A percentile compares a stretch with the other conserved stretches of the same genome.
These are phyloP conservation scores for Elasticomyces elasticus DNA, from an alignment of 495 filamentous ascomycete genomes.

Conservation along the genomic window DNA sequence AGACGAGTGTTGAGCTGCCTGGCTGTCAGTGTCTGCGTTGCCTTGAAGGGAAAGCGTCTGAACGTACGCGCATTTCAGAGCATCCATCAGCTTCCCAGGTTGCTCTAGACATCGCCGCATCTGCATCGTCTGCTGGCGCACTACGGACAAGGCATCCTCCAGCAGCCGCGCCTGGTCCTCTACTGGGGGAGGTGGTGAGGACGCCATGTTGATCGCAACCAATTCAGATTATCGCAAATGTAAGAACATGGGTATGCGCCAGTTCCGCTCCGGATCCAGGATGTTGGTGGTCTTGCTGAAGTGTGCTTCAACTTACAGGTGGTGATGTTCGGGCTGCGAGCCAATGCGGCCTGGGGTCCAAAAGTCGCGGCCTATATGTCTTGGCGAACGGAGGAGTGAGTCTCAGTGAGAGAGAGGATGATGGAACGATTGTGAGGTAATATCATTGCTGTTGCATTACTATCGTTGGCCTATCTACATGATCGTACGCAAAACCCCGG, in stretches of 20 bases:
- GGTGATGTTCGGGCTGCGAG: too few relatives aligned
- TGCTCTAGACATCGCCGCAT: conserved; percentile 98
- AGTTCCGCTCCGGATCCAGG: too few relatives aligned
- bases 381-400: too few relatives aligned
- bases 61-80: conserved; percentile 92
- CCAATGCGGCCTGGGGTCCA: too few relatives aligned
- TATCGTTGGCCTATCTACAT: conserved; percentile 1
- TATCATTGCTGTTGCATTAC: background rate
- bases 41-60: background rate
- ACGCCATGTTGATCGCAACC: conserved; percentile 15
- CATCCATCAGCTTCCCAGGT: conserved; percentile 98
- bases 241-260: too few relatives aligned
- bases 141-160: conserved; percentile 90
- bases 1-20: conserved; percentile 84
- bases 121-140: conserved; percentile 87
- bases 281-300: too few relatives aligned
- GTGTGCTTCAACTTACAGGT: too few relatives aligned
- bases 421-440: background rate
- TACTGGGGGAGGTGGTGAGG: conserved; percentile 30
- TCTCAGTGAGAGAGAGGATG: too few relatives aligned
- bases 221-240: too few relatives aligned
- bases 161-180: conserved; percentile 92
- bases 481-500: conserved; percentile 1
- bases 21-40: conserved; percentile 7
- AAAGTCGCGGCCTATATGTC: too few relatives aligned